Evolutionary conservation across 116 monocot species (phyloP).

Genomic region (Cymodocea nodosa): DNA sequence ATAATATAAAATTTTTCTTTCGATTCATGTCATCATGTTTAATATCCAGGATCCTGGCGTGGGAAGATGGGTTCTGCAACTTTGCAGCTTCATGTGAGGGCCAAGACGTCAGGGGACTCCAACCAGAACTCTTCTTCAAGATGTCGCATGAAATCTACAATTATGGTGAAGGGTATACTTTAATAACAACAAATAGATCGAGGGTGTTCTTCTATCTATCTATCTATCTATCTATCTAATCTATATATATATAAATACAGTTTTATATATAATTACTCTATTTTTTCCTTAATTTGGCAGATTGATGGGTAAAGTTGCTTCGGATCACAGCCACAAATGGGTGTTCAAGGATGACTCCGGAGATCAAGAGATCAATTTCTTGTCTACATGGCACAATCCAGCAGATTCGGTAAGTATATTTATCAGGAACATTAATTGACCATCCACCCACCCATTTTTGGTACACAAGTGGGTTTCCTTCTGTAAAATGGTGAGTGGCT

Average conservation of each 20-base stretch:
- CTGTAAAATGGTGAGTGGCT: not conserved
- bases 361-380: constrained; percentile 32
- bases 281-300: constrained; percentile 12
- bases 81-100: constrained; percentile 47
- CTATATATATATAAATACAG: not conserved
- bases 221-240: too few relatives aligned
- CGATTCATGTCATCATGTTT: not conserved
- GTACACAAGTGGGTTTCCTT: not conserved
- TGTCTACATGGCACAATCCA: constrained; percentile 44
- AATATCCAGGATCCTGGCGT: constrained; percentile 51
- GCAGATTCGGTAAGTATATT: constrained; percentile 37
- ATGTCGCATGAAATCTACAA: constrained; percentile 99
- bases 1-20: not conserved
- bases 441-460: not conserved
- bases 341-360: constrained; percentile 44
- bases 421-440: not conserved
- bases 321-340: constrained; percentile 72
- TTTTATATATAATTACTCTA: not conserved
- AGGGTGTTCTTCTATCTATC: too few relatives aligned
- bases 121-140: constrained; percentile 96
- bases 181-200: too few relatives aligned
- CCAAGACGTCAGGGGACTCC: constrained; percentile 24
- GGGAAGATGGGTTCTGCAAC: constrained; percentile 99
- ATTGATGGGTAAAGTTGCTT: constrained; percentile 63
- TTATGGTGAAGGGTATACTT: constrained; percentile 80